Evolutionary conservation across 345 rosid species (phyloP).

Genomic region (Diplotaxis tenuifolia): DNA sequence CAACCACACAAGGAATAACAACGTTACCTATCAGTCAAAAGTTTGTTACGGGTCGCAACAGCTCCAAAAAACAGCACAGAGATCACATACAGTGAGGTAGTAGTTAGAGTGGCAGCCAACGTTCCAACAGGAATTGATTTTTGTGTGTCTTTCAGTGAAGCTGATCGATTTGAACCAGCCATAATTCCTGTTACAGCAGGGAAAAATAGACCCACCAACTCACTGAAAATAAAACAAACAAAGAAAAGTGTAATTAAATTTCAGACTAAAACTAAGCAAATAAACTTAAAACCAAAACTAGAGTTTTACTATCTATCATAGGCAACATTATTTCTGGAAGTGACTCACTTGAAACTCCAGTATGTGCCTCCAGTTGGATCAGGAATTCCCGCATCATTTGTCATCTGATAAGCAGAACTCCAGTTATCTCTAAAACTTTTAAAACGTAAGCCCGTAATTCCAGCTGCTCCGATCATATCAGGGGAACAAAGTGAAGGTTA

Average conservation of each 20-base stretch:
- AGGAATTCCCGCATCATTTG: conserved; percentile 95
- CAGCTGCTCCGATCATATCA: conserved; percentile 50
- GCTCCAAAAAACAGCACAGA: conserved; percentile 91
- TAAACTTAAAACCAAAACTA: conserved; percentile 7
- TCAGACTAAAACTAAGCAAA: conserved; percentile 13
- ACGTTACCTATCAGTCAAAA: conserved; percentile 87
- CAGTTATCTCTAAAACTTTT: conserved; percentile 86
- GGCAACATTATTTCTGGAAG: conserved; percentile 10
- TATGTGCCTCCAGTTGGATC: conserved; percentile 63
- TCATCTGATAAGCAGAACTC: conserved; percentile 82
- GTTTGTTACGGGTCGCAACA: conserved; percentile 76
- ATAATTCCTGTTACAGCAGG: conserved; percentile 99
- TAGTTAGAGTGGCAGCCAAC: conserved; percentile 87
- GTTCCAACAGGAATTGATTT: conserved; percentile 96
- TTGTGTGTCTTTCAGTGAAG: conserved; percentile 92
- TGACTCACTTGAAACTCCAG: conserved; percentile 90
- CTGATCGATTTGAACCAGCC: conserved; percentile 99
- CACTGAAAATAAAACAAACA: conserved; percentile 46
- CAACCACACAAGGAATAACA: conserved; percentile 2
- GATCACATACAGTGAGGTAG: conserved; percentile 68
- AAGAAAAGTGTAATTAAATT: conserved; percentile 14
- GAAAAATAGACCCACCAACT: conserved; percentile 95
- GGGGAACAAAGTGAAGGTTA: conserved; percentile 21
- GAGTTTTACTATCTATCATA: conserved; percentile 6
- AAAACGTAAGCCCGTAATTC: conserved; percentile 80